Percentiles rank a stretch among this genome's conserved stretches.
Conservation (phyloP, 495 filamentous ascomycete genomes). For the Penicillium subrubescens region DNA sequence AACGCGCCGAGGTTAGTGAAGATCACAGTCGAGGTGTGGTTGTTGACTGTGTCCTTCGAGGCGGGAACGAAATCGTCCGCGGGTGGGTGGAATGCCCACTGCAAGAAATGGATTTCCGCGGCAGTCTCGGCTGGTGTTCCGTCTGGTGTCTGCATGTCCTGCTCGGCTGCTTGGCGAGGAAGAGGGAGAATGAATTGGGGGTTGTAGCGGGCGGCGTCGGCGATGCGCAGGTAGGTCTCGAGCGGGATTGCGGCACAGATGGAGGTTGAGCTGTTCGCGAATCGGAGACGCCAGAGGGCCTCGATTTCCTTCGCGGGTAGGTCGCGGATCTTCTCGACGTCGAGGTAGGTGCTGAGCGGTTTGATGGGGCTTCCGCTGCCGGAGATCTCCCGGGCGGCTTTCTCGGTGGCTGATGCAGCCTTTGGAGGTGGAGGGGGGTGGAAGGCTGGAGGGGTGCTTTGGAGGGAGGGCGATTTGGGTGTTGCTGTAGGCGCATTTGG, state of each 20-base stretch:
- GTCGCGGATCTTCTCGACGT: constrained; percentile 70
- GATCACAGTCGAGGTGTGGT: constrained; percentile 74
- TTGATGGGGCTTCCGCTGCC: constrained; percentile 62
- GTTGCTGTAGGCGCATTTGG: constrained; percentile 22
- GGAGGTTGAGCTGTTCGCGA: constrained; percentile 66
- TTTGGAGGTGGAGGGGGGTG: constrained; percentile 32
- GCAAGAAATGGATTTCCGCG: constrained; percentile 54
- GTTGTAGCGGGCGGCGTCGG: constrained; percentile 64
- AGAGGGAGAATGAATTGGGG: constrained; percentile 92
- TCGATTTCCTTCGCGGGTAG: constrained; percentile 84
- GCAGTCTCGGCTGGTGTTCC: constrained; percentile 19
- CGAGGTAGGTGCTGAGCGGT: constrained; percentile 78
- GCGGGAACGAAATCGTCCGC: constrained; percentile 64
- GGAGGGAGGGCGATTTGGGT: constrained; percentile 7
- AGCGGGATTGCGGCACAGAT: constrained; percentile 81
- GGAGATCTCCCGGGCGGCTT: constrained; percentile 34
- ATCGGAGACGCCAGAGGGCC: constrained; percentile 87
- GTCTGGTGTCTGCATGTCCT: constrained; percentile 6
- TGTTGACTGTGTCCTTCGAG: constrained; percentile 38
- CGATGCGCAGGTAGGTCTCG: constrained; percentile 68
- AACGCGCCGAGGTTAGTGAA: constrained; percentile 93
- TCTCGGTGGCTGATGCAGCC: constrained; percentile 33
- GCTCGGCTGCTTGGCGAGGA: constrained; percentile 58
- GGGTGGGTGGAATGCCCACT: constrained; percentile 81
- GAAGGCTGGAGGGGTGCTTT: constrained; percentile 31